phyloP scores from a whole-genome alignment of 306 rosid species.

The Ormosia semicastrata region DNA sequence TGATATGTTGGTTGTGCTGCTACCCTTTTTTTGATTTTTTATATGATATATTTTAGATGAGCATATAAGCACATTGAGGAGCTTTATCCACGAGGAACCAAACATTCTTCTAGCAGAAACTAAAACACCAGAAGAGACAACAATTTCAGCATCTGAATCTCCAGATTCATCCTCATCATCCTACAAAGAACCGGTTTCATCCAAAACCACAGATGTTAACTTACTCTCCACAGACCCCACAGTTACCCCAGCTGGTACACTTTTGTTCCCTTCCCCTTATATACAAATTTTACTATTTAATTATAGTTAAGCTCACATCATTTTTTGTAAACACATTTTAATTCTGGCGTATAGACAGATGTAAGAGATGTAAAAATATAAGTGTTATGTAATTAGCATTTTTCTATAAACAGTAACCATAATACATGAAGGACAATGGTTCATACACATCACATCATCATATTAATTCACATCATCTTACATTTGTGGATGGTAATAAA shows the following conservation, averaged over 20 bases:
- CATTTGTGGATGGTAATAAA: no score
- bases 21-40: neutral
- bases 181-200: conserved; percentile 41
- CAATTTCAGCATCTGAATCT: conserved; percentile 46
- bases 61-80: conserved; percentile 37
- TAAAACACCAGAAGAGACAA: conserved; percentile 48
- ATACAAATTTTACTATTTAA: no score
- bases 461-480: no score
- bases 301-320: neutral
- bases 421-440: neutral
- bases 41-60: conserved; percentile 39
- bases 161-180: conserved; percentile 74
- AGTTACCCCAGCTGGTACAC: conserved; percentile 38
- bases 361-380: neutral
- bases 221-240: conserved; percentile 24
- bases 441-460: no score
- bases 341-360: no score
- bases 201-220: conserved; percentile 28
- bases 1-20: conserved; percentile 22
- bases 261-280: neutral
- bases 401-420: neutral
- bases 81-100: conserved; percentile 44
- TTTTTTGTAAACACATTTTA: no score
- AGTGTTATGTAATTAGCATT: neutral
- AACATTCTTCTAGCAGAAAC: conserved; percentile 31